phyloP scores from a whole-genome alignment of 176 grass and related monocot species.

The Eragrostis nindensis region DNA sequence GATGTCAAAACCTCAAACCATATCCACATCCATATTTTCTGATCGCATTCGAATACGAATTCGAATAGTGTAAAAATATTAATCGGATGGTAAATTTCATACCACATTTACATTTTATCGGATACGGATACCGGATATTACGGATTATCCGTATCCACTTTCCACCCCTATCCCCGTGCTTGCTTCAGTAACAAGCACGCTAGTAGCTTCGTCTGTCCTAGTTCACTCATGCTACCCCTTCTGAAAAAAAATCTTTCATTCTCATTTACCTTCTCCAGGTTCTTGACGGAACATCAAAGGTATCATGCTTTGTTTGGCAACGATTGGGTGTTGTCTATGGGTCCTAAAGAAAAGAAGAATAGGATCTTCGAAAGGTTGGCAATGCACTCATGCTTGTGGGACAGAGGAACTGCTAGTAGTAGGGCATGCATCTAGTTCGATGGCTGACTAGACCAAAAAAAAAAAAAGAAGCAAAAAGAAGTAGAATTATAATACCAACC shows the following conservation, averaged over 20 bases:
- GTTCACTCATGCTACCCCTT: too few relatives aligned
- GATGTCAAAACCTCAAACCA: too few relatives aligned
- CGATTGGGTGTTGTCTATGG: neutral
- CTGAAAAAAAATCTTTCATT: neutral
- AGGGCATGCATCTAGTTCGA: constrained; percentile 16
- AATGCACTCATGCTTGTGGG: constrained; percentile 1
- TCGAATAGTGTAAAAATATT: too few relatives aligned
- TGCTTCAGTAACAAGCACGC: too few relatives aligned
- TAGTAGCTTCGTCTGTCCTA: too few relatives aligned
- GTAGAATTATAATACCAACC: neutral
- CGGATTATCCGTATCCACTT: too few relatives aligned
- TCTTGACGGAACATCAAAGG: neutral
- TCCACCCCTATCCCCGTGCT: too few relatives aligned
- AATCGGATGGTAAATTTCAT: too few relatives aligned
- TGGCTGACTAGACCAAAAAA: constrained; percentile 15
- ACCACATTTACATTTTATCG: too few relatives aligned
- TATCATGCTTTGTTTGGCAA: neutral
- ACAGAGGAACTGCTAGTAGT: constrained; percentile 23
- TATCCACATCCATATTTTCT: too few relatives aligned
- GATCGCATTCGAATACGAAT: too few relatives aligned
- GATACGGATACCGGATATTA: too few relatives aligned
- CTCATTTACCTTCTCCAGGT: neutral
- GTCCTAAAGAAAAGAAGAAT: constrained; percentile 24
- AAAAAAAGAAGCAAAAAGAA: neutral
- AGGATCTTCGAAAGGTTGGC: constrained; percentile 43